phyloP scores from a whole-genome alignment of 352 stramenopile genomes.

The Pythium rhizo-oryzae region DNA sequence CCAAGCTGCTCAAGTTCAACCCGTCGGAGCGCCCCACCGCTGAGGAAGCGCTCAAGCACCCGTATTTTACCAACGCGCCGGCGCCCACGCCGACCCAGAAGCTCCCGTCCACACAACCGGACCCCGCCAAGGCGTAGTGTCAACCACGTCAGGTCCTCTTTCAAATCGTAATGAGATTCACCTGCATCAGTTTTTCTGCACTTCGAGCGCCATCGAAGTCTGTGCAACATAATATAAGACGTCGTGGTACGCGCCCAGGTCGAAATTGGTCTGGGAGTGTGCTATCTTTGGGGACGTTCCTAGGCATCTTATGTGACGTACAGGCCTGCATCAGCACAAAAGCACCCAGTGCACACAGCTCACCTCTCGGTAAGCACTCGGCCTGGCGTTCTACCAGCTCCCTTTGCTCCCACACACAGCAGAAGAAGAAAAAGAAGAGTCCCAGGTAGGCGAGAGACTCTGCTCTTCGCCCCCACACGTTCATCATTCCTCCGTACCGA shows the following conservation, averaged over 20 bases:
- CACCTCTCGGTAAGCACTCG: background rate
- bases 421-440: slow-evolving; percentile 17
- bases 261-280: background rate
- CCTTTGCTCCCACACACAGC: background rate
- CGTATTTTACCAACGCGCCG: slow-evolving; percentile 95
- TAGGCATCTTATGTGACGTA: slow-evolving; percentile 13
- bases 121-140: slow-evolving; percentile 28
- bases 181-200: no score
- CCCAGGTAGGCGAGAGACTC: slow-evolving; percentile 10
- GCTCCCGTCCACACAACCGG: slow-evolving; percentile 59
- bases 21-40: slow-evolving; percentile 85
- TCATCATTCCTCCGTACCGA: slow-evolving; percentile 39
- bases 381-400: background rate
- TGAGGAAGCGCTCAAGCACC: slow-evolving; percentile 95
- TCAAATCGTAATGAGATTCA: background rate
- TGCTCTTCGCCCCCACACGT: slow-evolving; percentile 2
- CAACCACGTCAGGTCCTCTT: background rate
- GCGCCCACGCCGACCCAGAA: slow-evolving; percentile 76
- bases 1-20: slow-evolving; percentile 78
- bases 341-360: background rate
- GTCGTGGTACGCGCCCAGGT: background rate
- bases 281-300: slow-evolving; percentile 16
- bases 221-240: slow-evolving; percentile 11
- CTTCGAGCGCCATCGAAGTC: background rate
- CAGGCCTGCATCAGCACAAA: background rate